These are phyloP conservation scores for Hygrophorus pudorinus DNA, from an alignment of 768 basidiomycete species.

Conservation along the genomic window DNA sequence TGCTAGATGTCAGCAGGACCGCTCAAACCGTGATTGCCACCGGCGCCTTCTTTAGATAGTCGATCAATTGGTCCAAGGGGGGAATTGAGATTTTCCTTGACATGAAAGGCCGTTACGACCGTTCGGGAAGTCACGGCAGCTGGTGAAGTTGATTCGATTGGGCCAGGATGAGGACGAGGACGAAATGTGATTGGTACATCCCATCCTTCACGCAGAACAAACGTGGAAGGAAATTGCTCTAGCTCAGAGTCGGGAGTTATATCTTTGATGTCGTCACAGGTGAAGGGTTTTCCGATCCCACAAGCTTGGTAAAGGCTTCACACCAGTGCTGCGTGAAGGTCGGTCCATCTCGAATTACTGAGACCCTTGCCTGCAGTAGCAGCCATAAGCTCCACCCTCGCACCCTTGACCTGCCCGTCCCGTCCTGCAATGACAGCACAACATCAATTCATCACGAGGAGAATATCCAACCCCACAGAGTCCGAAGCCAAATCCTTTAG, in stretches of 20 bases:
- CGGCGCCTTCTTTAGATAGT: conserved; percentile 1
- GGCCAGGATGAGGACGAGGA: conserved; percentile 4
- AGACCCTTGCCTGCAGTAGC: conserved; percentile 11
- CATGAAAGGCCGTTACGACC: conserved; percentile 6
- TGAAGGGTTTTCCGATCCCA: conserved; percentile 11
- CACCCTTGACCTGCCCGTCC: conserved; percentile 10
- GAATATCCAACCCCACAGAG: conserved; percentile 10
- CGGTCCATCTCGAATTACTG: conserved; percentile 10
- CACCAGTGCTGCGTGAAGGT: conserved; percentile 12
- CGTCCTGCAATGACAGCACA: conserved; percentile 11
- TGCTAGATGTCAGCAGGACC: conserved; percentile 8
- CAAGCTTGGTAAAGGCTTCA: conserved; percentile 11
- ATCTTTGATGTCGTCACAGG: conserved; percentile 7
- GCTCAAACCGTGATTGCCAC: conserved; percentile 7
- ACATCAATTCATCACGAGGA: conserved; percentile 9
- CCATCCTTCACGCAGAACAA: conserved; percentile 9
- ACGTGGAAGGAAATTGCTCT: conserved; percentile 8
- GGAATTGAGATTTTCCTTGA: conserved; percentile 4
- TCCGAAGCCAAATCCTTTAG: conserved; percentile 6
- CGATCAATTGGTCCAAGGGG: conserved; percentile 2
- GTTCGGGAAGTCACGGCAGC: conserved; percentile 7
- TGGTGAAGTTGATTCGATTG: conserved; percentile 8
- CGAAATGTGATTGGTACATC: conserved; percentile 9
- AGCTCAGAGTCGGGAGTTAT: conserved; percentile 7
- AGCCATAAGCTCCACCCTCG: conserved; percentile 11